Evolutionary conservation across 2,329 filamentous ascomycete genomes (phyloP).

Genomic region (Alternaria conjuncta): DNA sequence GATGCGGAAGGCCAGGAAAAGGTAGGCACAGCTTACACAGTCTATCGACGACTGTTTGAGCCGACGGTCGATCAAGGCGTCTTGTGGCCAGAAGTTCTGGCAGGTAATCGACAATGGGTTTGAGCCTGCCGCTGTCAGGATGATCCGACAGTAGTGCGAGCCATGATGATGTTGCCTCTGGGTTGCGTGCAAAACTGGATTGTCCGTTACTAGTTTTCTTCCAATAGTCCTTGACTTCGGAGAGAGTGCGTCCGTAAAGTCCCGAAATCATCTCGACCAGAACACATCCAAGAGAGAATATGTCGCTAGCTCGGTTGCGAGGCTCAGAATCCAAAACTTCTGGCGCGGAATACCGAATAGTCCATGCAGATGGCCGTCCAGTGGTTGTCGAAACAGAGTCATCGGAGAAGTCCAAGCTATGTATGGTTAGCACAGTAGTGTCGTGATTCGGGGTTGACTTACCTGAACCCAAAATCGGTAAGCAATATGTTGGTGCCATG

Average conservation of each 20-base stretch:
- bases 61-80: background rate
- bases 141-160: background rate
- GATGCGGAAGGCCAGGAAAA: accelerated
- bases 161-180: background rate
- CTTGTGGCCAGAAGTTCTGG: background rate
- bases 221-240: background rate
- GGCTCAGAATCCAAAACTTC: background rate
- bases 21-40: accelerated
- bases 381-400: background rate
- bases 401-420: background rate
- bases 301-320: background rate
- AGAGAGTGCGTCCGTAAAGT: background rate
- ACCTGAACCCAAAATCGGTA: background rate
- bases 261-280: background rate
- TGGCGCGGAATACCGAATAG: background rate
- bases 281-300: background rate
- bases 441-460: background rate
- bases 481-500: background rate
- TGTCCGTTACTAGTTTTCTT: background rate
- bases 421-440: background rate
- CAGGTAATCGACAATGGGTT: background rate
- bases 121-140: background rate
- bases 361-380: background rate
- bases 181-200: background rate
- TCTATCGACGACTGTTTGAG: background rate